phyloP scores from a whole-genome alignment of 176 grass and related monocot genomes.

The Musa troglodytarum region DNA sequence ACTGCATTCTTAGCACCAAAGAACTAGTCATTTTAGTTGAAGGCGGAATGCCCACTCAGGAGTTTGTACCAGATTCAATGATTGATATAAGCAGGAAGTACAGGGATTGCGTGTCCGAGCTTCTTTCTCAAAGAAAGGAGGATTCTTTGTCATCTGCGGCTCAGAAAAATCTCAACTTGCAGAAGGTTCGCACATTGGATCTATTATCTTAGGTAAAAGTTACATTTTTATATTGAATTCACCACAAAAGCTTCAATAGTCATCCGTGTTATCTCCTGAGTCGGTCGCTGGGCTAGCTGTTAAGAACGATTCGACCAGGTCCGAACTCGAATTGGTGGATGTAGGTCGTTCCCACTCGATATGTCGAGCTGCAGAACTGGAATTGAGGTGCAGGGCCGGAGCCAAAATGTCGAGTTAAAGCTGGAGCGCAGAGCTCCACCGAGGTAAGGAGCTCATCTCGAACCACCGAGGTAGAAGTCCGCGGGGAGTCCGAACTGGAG shows the following conservation, averaged over 20 bases:
- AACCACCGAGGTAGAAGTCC: too few species aligned
- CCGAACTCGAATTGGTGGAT: too few species aligned
- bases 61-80: background rate
- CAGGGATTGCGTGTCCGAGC: background rate
- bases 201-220: background rate
- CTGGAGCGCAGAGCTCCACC: too few species aligned
- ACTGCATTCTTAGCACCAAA: background rate
- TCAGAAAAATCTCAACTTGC: background rate
- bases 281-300: too few species aligned
- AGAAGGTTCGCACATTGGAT: background rate
- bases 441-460: too few species aligned
- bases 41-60: background rate
- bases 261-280: too few species aligned
- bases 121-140: background rate
- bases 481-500: too few species aligned
- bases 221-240: background rate
- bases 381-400: too few species aligned
- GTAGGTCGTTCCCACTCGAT: too few species aligned
- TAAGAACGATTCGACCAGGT: too few species aligned
- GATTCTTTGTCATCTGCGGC: background rate
- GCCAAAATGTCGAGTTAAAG: too few species aligned
- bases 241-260: background rate
- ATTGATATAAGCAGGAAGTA: background rate
- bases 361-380: too few species aligned
- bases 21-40: constrained; percentile 3